Base-by-base conservation (phyloP, 176 grass and related monocot species). In the Aegilops sharonensis region DNA sequence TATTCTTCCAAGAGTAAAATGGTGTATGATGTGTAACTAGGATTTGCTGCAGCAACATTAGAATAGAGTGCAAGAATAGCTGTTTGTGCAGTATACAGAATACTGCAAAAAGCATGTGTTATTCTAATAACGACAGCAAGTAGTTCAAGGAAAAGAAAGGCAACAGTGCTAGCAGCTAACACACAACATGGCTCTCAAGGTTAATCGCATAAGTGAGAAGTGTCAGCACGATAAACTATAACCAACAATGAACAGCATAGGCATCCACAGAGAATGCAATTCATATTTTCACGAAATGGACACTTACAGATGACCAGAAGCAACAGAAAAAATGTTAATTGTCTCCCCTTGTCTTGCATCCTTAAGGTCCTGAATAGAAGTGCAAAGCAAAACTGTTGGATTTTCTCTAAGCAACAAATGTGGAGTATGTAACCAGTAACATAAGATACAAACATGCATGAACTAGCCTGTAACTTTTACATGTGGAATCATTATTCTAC, bases 271-370 rank as follows among this genome's bases (percentile, higher is more conserved):
- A 68, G 47, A 87, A 80, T 82, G 64, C 39, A 43, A 61, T 45
- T 17, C 50, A 86, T 59, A 67, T 66, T 34, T 77, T 65, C 23
- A 71, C 17, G 64, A 78, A 83, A 84, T 45, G n/a, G 47, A 54
- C 67, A 94, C 97, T 94, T 90, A 98, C 97, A 98, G 75, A 89
- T 98, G 97, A 15, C 97, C 97, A 73, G 97, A 98, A 86, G 97
- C 97, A 95, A 98, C 91, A 84, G 97, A 98, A 89, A 98, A 98
- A 75, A 98, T 98, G 77, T 98, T 98, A 81, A 98, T 98, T 17
- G 90, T 95, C 59, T 98, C 90, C 85, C 97, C 97, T 75, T 85
- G 90, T 70, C 92, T 94, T 91, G 77, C 86, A 89, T 84, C 90
- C 72, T 92, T 91, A 81, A 31, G 88, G 64, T 85, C 91, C 93